Evolutionary conservation across 192 early-diverging fungal genomes (phyloP), one percentile per base, ranked within the genome.

Genomic region (Glomus cerebriforme): DNA sequence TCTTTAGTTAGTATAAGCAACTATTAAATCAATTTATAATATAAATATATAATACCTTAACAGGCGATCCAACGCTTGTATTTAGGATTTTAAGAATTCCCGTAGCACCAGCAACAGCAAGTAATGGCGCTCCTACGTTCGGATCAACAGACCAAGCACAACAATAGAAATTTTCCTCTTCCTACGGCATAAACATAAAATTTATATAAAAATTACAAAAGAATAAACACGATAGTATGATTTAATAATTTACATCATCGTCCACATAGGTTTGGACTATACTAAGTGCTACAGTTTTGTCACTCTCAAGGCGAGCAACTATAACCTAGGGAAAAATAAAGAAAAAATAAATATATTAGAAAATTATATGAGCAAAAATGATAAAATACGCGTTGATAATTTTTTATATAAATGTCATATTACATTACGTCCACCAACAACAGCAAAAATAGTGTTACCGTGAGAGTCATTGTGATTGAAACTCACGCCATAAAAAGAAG

Each of bases 151-250:
- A 77, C 76, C 76, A 77, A 2, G 76, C 63, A 27, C 62, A 64
- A 12, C 76, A 77, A 34, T 77, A 77, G 34, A 67, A 77, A 67
- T 77, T 77, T 67, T 77, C 76, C 7, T 19, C n/a, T 4, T 19
- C 37, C 76, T 78, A 34, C 39, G 39, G 2, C 12, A 43, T 43
- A n/a, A 45, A 22, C 10, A 31, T 7, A 67, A 17, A 59, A 7
- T 4, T 34, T 54, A n/a, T 26, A n/a, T 54, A 13, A 7, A 32
- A 37, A 5, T 64, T 3, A 6, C 2, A 67, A 77, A 63, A 49
- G 19, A 32, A 22, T 47, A 66, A 59, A 63, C 2, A 37, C 2
- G 17, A 3, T 58, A 17, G 10, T 49, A 32, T 26, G n/a, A 26
- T 66, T 43, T 43, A 66, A 59, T 4, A 27, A 27, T 13, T 59